Conservation (phyloP, 2,329 filamentous ascomycete species). For the Dactylellina drechsleri region DNA sequence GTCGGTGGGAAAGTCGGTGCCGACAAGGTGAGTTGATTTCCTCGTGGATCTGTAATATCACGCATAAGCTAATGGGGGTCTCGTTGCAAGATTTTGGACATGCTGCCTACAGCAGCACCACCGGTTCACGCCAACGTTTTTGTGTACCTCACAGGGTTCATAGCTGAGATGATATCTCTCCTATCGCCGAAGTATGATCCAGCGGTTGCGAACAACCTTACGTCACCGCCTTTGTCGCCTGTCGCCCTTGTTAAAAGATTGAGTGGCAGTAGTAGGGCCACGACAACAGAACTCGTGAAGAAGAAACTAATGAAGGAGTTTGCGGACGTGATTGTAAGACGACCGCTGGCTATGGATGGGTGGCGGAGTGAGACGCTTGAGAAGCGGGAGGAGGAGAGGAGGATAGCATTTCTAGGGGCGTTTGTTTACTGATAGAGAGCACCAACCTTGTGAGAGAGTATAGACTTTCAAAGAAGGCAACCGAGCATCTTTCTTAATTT, state of each 20-base stretch:
- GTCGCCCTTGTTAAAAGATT: conserved; percentile 37
- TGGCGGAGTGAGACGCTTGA: conserved; percentile 50
- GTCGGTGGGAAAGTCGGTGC: conserved; percentile 72
- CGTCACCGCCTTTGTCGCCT: conserved; percentile 24
- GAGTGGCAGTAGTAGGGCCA: conserved; percentile 43
- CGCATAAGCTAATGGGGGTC: background rate
- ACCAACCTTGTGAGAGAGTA: background rate
- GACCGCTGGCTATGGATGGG: conserved; percentile 36
- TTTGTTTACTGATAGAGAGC: conserved; percentile 20
- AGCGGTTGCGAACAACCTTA: conserved; percentile 18
- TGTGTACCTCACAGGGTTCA: conserved; percentile 58
- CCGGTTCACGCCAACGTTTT: conserved; percentile 58
- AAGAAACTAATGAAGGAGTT: conserved; percentile 49
- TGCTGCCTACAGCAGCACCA: conserved; percentile 53
- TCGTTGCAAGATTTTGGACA: conserved; percentile 56
- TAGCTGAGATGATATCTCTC: conserved; percentile 56
- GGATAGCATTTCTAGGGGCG: conserved; percentile 32
- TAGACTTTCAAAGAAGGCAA: no score
- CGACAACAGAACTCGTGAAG: conserved; percentile 50
- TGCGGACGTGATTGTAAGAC: conserved; percentile 36
- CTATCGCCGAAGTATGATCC: conserved; percentile 54
- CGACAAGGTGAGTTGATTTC: conserved; percentile 62
- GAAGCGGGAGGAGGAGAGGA: conserved; percentile 41
- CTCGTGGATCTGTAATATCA: conserved; percentile 12
- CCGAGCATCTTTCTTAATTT: no score